Evolutionary conservation across 768 basidiomycete genomes (phyloP), one percentile per base, ranked within the genome.

Genomic region (Galerina sulciceps): DNA sequence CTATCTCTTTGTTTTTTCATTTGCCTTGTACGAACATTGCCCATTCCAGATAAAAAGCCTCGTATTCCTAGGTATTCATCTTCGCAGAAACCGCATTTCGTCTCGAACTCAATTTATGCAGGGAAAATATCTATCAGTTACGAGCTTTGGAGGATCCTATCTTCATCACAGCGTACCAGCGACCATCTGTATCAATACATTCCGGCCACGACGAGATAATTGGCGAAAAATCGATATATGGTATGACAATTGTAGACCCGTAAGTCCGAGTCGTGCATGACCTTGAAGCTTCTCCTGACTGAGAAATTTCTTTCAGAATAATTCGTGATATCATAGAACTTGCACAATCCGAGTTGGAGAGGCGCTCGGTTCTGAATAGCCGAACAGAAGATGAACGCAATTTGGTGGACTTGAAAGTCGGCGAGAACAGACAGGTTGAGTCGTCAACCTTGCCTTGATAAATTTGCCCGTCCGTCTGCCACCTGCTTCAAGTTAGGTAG

Each of bases 71-170:
- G 26, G 26, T 31, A 31, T 31, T 31, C 4, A 5, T 31, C 4
- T 31, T 31, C 26, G 26, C 4, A 31, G 4, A 31, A 31, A 31
- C 26, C 26, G 26, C 17, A 22, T 41, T 20, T 51, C 40, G 10
- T 17, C 26, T 26, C 37, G 26, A 17, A 47, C 41, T 18, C 47
- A 13, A 37, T n/a, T 23, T 6, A 23, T 3, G 18, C 26, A 64
- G 63, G 40, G 60, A 61, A 23, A 51, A 64, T 49, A 38, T 64
- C 23, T 64, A 58, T 44, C 53, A 51, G 40, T 37, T 61, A 20
- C 60, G 63, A n/a, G 48, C 44, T 15, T 45, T 59, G 17, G 63
- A 64, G 50, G 63, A 64, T 36, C 56, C 63, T 6, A 44, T 58
- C n/a, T 64, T 57, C 23, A 43, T 63, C 6, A 35, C 49, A 9